Evolutionary conservation across 768 basidiomycete species (phyloP), one percentile per base, ranked within the genome.

Genomic region (Lactarius trivialis): DNA sequence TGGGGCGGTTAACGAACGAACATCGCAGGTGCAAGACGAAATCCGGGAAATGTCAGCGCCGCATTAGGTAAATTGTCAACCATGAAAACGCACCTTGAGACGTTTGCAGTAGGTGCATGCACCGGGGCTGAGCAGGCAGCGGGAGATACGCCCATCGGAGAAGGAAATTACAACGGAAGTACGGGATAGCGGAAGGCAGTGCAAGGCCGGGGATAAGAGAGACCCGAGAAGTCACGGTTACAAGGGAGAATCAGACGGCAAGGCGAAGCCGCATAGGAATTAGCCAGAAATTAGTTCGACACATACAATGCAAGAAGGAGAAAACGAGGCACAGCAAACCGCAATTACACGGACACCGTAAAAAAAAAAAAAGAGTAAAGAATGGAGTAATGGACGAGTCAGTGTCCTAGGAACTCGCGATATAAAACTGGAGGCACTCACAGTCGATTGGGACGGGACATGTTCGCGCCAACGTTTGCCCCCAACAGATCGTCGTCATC

Each of bases 51-150:
- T 39, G 59, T 59, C 50, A 67, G 65, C 12, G 33, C 30, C 41
- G 8, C 2, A 39, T 48, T 14, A 36, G 45, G 43, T 17, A 53
- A 24, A 6, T 0, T 24, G 36, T 45, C 14, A 57, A 37, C 12
- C n/a, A 7, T 55, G 21, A 24, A 67, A 57, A 76, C 83, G 61
- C 74, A 87, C 89, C 86, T 93, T 93, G 69, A 92, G 83, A 70
- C 85, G 88, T 73, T 91, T 93, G 81, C 91, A 93, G 70, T 92
- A 84, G 3, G 82, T 87, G 73, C 91, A 93, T 48, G 91, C 91
- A 60, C 91, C 89, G 65, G 86, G 85, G 48, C 89, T 92, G 72
- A 48, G 34, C 28, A 36, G 37, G 52, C 21, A 54, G 56, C 60
- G 51, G 28, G 3, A 21, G 50, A 50, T 32, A 11, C 54, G 50